Evolutionary conservation across 805 yeast genomes (phyloP).

Genomic region (Ogataea sp.): DNA sequence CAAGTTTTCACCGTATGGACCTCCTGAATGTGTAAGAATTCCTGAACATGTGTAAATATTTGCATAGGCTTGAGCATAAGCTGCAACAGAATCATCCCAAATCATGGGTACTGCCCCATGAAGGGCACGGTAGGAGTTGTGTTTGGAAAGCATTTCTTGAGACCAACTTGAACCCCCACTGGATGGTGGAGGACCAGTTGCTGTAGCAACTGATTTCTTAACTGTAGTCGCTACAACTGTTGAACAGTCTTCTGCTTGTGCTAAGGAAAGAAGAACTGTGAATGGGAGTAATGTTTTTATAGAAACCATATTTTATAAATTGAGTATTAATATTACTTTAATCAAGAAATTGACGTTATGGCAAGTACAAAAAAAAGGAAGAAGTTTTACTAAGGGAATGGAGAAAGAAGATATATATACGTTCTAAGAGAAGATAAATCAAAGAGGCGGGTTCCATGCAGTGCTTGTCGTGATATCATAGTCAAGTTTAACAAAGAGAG

Average conservation of each 20-base stretch:
- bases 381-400: too few species aligned
- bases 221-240: slow-evolving; percentile 11
- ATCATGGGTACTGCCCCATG: slow-evolving; percentile 43
- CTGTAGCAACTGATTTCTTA: background rate
- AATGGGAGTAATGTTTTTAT: slow-evolving; percentile 1
- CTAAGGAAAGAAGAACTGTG: slow-evolving; percentile 2
- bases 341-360: too few species aligned
- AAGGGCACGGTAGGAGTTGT: slow-evolving; percentile 49
- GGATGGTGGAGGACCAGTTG: slow-evolving; percentile 5
- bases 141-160: slow-evolving; percentile 42
- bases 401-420: too few species aligned
- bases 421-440: too few species aligned
- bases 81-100: slow-evolving; percentile 49
- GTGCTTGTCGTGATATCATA: too few species aligned
- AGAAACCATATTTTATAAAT: too few species aligned
- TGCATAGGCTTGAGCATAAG: slow-evolving; percentile 55
- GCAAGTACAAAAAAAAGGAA: too few species aligned
- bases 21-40: slow-evolving; percentile 52
- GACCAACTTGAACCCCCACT: slow-evolving; percentile 8
- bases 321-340: too few species aligned
- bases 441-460: too few species aligned
- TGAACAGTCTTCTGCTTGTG: slow-evolving; percentile 6
- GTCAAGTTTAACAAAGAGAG: too few species aligned
- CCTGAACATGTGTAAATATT: slow-evolving; percentile 50
- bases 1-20: slow-evolving; percentile 69